Evolutionary conservation across 495 filamentous ascomycete species (phyloP), one percentile per base, ranked within the genome.

Genomic region (Tuber umbilicatum): DNA sequence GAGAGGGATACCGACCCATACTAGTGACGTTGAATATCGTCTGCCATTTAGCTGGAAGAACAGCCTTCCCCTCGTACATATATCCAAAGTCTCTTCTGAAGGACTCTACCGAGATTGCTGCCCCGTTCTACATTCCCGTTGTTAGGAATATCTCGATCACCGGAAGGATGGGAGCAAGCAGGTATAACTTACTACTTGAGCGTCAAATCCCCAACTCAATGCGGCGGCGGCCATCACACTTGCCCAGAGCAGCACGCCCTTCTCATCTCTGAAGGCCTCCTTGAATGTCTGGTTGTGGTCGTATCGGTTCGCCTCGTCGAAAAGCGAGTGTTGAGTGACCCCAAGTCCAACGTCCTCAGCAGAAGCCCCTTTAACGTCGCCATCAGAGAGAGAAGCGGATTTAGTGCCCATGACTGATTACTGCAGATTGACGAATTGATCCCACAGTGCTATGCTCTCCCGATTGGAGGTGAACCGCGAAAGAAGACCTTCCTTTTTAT

Each of bases 41-140:
- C 73, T 80, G 82, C 84, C 84, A 85, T 42, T 70, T 68, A 9
- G 84, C 84, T 1, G 84, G 83, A 14, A 85, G 79, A 6, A 83
- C 81, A 1, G 79, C 71, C 27, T 75, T 45, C 5, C 80, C 84
- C 0, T 84, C 41, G 68, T 80, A 83, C 6, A 80, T 67, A 64
- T 84, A 83, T 47, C 84, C 84, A 76, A 84, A 85, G 35, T 83
- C 74, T 31, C 70, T 42, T 12, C 83, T 79, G 70, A 85, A 85
- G 27, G 82, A 75, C 43, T 84, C 83, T 0, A 84, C 80, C 38
- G 80, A 75, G 43, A 85, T 78, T 70, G 84, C 81, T 1, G 83
- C 81, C 2, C 84, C 83, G 55, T 83, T 85, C 73, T 70, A 45
- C 19, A 16, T 43, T 42, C 60, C 19, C 9, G 39, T 21, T 42